A percentile compares a stretch with the other conserved stretches of the same genome.
phyloP scores from a whole-genome alignment of 1,284 basidiomycete genomes.

The Trametes versicolor region DNA sequence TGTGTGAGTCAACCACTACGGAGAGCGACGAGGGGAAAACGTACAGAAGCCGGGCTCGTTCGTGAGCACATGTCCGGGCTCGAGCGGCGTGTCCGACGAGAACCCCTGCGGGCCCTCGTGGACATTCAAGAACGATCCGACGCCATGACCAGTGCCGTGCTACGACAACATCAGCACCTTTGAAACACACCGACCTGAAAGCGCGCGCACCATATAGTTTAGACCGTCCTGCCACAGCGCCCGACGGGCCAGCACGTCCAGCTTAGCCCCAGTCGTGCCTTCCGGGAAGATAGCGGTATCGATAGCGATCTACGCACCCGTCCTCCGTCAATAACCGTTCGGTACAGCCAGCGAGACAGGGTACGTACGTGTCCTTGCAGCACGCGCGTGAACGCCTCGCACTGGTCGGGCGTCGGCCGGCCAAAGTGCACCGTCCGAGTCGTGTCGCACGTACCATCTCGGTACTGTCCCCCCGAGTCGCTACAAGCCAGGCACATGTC shows the following conservation, averaged over 20 bases:
- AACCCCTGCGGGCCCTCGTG: constrained; percentile 84
- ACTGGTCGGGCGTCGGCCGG: constrained; percentile 80
- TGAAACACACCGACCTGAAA: constrained; percentile 19
- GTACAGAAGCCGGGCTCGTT: constrained; percentile 89
- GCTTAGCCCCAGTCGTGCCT: constrained; percentile 82
- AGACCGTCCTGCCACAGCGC: constrained; percentile 91
- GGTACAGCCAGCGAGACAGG: constrained; percentile 16
- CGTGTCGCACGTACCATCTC: constrained; percentile 93
- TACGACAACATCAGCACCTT: constrained; percentile 43
- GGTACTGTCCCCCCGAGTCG: constrained; percentile 91
- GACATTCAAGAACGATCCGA: constrained; percentile 84
- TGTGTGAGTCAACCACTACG: constrained; percentile 18
- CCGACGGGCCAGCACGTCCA: constrained; percentile 88
- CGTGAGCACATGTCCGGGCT: constrained; percentile 88
- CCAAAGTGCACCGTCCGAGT: constrained; percentile 94
- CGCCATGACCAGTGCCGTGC: constrained; percentile 88
- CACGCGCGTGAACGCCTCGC: constrained; percentile 93
- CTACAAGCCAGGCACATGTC: constrained; percentile 49
- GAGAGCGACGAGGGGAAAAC: constrained; percentile 41
- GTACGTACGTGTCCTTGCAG: constrained; percentile 91
- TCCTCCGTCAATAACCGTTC: constrained; percentile 24
- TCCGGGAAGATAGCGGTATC: constrained; percentile 90
- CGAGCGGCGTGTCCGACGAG: constrained; percentile 70
- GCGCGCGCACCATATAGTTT: constrained; percentile 73
- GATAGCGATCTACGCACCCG: constrained; percentile 79